phyloP scores from a whole-genome alignment of 192 early-diverging fungal species.

The Coemansia sp. region DNA sequence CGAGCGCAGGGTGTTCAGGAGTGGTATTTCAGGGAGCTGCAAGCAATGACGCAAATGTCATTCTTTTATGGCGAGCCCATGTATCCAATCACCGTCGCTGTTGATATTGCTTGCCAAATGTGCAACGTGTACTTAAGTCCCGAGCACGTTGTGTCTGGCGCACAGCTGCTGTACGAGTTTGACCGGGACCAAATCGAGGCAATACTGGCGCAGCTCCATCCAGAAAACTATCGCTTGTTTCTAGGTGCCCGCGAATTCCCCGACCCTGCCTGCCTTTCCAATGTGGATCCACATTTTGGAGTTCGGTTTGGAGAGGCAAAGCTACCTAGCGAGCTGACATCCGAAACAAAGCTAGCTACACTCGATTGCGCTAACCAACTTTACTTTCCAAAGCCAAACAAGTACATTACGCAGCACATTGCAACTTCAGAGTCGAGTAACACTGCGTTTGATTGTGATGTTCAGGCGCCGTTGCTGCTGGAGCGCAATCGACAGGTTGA shows the following conservation, averaged over 20 bases:
- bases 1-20: constrained; percentile 10
- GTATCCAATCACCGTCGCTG: not conserved
- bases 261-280: not conserved
- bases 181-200: not conserved
- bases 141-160: constrained; percentile 8
- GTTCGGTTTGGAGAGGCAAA: constrained; percentile 62
- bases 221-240: constrained; percentile 59
- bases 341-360: not conserved
- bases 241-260: constrained; percentile 34
- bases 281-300: constrained; percentile 68
- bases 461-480: constrained; percentile 11
- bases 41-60: not conserved
- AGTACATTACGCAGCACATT: not conserved
- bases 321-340: constrained; percentile 23
- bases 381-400: constrained; percentile 3
- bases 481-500: constrained; percentile 6
- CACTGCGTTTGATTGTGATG: not conserved
- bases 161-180: constrained; percentile 7
- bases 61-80: not conserved
- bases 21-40: constrained; percentile 37
- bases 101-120: constrained; percentile 4
- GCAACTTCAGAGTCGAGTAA: not conserved
- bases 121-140: constrained; percentile 4
- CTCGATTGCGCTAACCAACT: not conserved
- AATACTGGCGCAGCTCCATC: constrained; percentile 35